phyloP scores from a whole-genome alignment of 1,139 yeast species.

The Geotrichum europaeum region DNA sequence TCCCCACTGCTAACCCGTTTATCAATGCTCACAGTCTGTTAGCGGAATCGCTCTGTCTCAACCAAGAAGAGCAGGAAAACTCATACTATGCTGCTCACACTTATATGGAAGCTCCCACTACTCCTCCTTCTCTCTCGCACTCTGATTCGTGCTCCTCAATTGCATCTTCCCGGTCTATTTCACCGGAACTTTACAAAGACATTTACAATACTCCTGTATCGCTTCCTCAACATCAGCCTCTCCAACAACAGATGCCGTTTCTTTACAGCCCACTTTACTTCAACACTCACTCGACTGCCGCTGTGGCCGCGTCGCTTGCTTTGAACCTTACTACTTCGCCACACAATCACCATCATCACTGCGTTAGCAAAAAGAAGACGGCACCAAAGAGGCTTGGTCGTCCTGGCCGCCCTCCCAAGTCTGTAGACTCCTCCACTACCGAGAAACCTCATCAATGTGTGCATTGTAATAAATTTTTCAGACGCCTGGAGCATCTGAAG shows the following conservation, averaged over 20 bases:
- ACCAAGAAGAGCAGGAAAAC: slow-evolving; percentile 21
- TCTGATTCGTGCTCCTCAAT: slow-evolving; percentile 17
- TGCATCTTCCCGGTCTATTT: slow-evolving; percentile 17
- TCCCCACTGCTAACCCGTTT: background rate
- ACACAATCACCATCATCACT: slow-evolving; percentile 9
- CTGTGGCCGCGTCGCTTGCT: slow-evolving; percentile 18
- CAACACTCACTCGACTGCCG: slow-evolving; percentile 13
- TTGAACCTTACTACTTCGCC: slow-evolving; percentile 9
- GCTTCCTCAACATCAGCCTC: slow-evolving; percentile 1
- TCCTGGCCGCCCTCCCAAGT: slow-evolving; percentile 8
- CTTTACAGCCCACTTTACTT: slow-evolving; percentile 7
- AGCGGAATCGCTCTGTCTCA: slow-evolving; percentile 7
- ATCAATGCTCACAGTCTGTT: slow-evolving; percentile 10
- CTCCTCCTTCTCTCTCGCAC: slow-evolving; percentile 17
- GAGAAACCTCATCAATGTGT: slow-evolving; percentile 60
- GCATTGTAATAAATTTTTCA: slow-evolving; percentile 66
- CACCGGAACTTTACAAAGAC: slow-evolving; percentile 11
- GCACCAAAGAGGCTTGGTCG: slow-evolving; percentile 7
- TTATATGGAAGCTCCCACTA: slow-evolving; percentile 21
- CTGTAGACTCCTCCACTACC: slow-evolving; percentile 30
- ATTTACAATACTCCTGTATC: background rate
- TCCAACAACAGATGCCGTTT: slow-evolving; percentile 4
- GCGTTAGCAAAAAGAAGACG: slow-evolving; percentile 10
- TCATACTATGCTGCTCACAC: slow-evolving; percentile 36
- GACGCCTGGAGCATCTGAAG: slow-evolving; percentile 87